Conservation (phyloP, 1,284 basidiomycete species). For the Moesziomyces globuligerus region DNA sequence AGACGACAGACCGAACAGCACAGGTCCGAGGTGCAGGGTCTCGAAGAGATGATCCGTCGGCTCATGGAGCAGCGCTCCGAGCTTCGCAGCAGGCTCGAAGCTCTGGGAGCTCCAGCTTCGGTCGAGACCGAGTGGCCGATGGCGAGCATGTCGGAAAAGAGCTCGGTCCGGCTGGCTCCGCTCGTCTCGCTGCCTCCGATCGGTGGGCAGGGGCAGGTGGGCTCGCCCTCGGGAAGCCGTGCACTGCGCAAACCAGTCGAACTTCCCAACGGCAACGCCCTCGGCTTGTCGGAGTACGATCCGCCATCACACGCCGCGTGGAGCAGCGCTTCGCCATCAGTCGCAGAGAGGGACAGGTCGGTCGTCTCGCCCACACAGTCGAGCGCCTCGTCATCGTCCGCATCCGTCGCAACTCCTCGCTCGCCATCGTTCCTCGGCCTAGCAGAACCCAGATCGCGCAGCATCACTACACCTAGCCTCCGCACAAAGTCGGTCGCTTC, state of each 20-base stretch:
- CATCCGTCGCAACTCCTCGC: conserved; percentile 3
- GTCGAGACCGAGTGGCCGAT: background rate
- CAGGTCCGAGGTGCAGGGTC: background rate
- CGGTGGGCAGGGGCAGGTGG: background rate
- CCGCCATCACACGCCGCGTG: background rate
- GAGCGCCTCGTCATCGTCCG: conserved; percentile 1
- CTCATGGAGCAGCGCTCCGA: conserved; percentile 18
- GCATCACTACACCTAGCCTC: background rate
- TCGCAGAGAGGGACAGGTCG: background rate
- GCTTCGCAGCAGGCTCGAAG: conserved; percentile 6
- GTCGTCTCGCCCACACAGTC: background rate
- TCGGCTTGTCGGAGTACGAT: background rate
- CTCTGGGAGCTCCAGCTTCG: background rate
- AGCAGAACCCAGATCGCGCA: background rate
- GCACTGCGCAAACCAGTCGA: background rate
- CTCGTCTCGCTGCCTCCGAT: background rate
- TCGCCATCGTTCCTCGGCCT: conserved; percentile 10
- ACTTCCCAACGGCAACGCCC: background rate
- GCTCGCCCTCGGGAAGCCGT: background rate
- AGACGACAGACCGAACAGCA: conserved; percentile 12
- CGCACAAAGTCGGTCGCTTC: background rate
- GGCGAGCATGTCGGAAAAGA: background rate
- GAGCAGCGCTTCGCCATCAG: background rate
- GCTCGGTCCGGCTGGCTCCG: background rate
- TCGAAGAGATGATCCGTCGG: conserved; percentile 32